These are phyloP conservation scores for Magnolia officinalis DNA, from an alignment of 164 flowering plant species.

Conservation along the genomic window DNA sequence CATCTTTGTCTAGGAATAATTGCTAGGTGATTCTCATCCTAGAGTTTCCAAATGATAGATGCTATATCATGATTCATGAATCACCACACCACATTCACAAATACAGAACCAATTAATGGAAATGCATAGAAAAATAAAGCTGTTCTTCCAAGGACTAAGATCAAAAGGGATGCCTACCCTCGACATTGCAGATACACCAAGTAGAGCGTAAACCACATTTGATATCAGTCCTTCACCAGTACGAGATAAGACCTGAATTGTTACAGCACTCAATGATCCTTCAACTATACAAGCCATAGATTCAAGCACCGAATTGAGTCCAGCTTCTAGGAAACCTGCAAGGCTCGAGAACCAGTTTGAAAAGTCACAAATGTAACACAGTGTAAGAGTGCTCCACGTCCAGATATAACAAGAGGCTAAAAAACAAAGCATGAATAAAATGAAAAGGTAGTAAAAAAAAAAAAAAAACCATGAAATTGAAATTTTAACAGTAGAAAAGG, in stretches of 20 bases:
- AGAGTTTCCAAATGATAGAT: not conserved
- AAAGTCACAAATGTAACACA: not conserved
- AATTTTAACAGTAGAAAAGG: not conserved
- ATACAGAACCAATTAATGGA: not conserved
- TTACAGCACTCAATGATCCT: constrained; percentile 56
- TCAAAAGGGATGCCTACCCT: constrained; percentile 50
- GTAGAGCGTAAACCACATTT: constrained; percentile 86
- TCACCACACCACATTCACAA: not conserved
- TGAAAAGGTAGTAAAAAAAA: not conserved
- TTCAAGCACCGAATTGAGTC: constrained; percentile 56
- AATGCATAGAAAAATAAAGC: not conserved
- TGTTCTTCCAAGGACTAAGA: not conserved
- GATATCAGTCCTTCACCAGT: constrained; percentile 92
- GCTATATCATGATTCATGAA: not conserved
- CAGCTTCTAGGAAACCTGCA: constrained; percentile 81
- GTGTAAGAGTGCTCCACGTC: not conserved
- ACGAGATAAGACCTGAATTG: constrained; percentile 66
- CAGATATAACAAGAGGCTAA: not conserved
- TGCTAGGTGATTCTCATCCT: too few species aligned
- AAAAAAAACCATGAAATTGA: not conserved
- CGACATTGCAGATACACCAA: constrained; percentile 96
- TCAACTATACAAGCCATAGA: constrained; percentile 37
- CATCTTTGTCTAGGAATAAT: not conserved
- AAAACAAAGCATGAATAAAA: not conserved
- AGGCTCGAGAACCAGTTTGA: constrained; percentile 5